Evolutionary conservation across 495 filamentous ascomycete genomes (phyloP).

Genomic region (Elasticomyces elasticus): DNA sequence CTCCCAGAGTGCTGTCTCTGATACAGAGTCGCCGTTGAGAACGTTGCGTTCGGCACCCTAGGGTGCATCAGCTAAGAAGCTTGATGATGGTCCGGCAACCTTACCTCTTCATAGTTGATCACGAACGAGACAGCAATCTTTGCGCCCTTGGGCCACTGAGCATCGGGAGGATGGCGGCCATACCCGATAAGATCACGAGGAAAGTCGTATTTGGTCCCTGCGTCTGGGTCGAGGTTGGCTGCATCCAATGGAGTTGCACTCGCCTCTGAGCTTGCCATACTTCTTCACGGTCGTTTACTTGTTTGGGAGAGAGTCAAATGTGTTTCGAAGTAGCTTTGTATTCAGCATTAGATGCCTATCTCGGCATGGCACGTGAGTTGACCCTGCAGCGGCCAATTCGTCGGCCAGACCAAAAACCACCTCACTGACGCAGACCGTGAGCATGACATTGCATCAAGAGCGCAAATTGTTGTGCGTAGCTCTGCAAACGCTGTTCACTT

Average conservation of each 20-base stretch:
- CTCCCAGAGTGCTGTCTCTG: constrained; percentile 32
- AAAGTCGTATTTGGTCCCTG: constrained; percentile 23
- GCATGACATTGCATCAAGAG: no score
- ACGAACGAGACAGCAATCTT: constrained; percentile 38
- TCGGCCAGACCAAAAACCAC: neutral
- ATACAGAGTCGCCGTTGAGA: constrained; percentile 28
- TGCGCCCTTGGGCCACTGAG: constrained; percentile 34
- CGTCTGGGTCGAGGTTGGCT: constrained; percentile 9
- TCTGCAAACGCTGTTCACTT: no score
- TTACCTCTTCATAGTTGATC: constrained; percentile 35
- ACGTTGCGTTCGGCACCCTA: constrained; percentile 31
- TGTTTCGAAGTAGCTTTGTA: neutral
- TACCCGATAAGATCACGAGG: constrained; percentile 28
- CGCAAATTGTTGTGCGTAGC: no score
- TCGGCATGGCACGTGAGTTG: neutral
- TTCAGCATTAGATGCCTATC: neutral
- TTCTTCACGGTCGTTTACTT: neutral
- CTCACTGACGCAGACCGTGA: neutral
- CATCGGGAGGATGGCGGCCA: constrained; percentile 30
- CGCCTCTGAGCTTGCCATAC: neutral
- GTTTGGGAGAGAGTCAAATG: neutral
- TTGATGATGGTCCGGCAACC: neutral
- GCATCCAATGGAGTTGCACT: constrained; percentile 4
- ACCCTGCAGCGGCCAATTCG: constrained; percentile 8
- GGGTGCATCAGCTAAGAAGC: neutral